phyloP scores from a whole-genome alignment of 1,139 yeast genomes.

The Blastobotrys buckinghamii region DNA sequence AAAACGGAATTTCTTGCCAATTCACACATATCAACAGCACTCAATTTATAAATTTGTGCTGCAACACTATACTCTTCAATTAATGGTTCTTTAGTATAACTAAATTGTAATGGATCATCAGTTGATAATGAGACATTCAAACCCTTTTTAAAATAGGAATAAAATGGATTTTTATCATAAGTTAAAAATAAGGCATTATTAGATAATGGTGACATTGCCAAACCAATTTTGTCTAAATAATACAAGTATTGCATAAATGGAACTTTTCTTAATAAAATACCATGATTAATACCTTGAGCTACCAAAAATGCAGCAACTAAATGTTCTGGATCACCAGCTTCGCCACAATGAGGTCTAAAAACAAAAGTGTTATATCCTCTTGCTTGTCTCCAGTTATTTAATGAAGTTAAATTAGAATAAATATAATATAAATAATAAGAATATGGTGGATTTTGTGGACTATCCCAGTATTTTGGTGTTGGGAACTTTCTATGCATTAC shows the following conservation, averaged over 20 bases:
- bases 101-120: slow-evolving; percentile 91
- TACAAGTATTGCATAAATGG: slow-evolving; percentile 92
- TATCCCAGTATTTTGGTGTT: slow-evolving; percentile 74
- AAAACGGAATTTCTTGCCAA: slow-evolving; percentile 73
- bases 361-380: slow-evolving; percentile 83
- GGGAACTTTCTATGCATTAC: slow-evolving; percentile 78
- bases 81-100: slow-evolving; percentile 95
- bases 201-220: slow-evolving; percentile 98
- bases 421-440: slow-evolving; percentile 88
- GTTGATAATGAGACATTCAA: slow-evolving; percentile 87
- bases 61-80: slow-evolving; percentile 98
- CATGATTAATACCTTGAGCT: slow-evolving; percentile 92
- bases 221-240: slow-evolving; percentile 89
- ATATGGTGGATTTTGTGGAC: slow-evolving; percentile 86
- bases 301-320: slow-evolving; percentile 83
- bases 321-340: slow-evolving; percentile 99
- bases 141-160: slow-evolving; percentile 84
- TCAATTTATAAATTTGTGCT: slow-evolving; percentile 89
- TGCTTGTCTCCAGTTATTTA: slow-evolving; percentile 73
- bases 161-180: slow-evolving; percentile 92
- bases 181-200: slow-evolving; percentile 94
- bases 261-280: slow-evolving; percentile 83
- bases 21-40: slow-evolving; percentile 96
- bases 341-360: slow-evolving; percentile 96
- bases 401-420: slow-evolving; percentile 76